A percentile compares a stretch with the other conserved stretches of the same genome.
These are phyloP conservation scores for Marasmius fiardii DNA, from an alignment of 1,284 basidiomycete species.

Conservation along the genomic window DNA sequence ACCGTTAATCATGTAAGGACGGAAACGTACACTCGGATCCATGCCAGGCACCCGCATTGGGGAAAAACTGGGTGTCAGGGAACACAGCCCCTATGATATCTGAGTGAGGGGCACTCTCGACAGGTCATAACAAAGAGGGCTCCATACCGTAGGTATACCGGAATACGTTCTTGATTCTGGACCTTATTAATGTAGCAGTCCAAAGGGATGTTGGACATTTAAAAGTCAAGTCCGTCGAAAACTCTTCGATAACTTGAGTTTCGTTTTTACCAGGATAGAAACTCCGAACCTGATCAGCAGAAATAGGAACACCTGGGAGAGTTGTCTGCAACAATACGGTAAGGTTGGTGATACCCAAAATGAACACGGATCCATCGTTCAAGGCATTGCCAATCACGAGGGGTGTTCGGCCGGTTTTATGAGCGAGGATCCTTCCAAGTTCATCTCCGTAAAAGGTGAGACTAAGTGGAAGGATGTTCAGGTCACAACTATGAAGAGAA, in stretches of 20 bases:
- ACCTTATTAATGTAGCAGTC: conserved; percentile 11
- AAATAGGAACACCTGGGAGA: not conserved
- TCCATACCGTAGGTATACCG: conserved; percentile 14
- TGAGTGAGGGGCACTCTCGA: too few relatives aligned
- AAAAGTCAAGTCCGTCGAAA: not conserved
- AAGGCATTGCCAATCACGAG: not conserved
- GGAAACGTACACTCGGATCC: too few relatives aligned
- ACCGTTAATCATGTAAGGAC: too few relatives aligned
- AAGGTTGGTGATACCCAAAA: not conserved
- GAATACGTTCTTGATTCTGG: conserved; percentile 13
- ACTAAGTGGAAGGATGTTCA: not conserved
- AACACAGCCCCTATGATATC: too few relatives aligned
- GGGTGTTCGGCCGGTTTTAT: not conserved
- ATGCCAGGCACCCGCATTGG: too few relatives aligned
- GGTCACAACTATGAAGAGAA: not conserved
- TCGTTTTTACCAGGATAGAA: not conserved
- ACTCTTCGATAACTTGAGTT: not conserved
- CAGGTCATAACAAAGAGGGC: too few relatives aligned
- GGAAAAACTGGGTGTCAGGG: too few relatives aligned
- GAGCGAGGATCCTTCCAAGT: not conserved
- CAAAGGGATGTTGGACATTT: conserved; percentile 15
- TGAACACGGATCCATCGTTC: not conserved
- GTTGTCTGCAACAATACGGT: not conserved
- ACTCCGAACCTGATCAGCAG: not conserved
- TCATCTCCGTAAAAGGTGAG: not conserved